Conservation (phyloP, 1,284 basidiomycete genomes). For the Rhodofomes roseus region DNA sequence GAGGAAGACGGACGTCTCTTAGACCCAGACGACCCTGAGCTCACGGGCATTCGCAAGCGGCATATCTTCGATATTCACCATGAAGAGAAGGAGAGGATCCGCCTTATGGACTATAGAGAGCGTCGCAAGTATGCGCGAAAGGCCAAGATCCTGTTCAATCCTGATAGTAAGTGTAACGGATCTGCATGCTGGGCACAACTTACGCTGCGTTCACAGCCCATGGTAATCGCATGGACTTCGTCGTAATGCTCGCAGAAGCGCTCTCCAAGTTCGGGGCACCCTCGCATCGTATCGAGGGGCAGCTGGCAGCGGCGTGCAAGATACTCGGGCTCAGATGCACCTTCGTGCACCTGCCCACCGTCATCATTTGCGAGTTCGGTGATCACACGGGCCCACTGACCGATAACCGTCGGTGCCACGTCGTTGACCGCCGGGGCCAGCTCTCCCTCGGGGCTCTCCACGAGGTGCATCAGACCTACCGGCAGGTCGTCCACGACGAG, state of each 20-base stretch:
- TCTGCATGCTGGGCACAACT: background rate
- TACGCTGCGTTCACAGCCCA: constrained; percentile 36
- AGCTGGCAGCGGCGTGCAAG: constrained; percentile 68
- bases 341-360: constrained; percentile 75
- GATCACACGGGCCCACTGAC: constrained; percentile 56
- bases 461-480: constrained; percentile 73
- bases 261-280: constrained; percentile 67
- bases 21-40: constrained; percentile 30
- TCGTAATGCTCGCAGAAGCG: constrained; percentile 58
- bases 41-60: constrained; percentile 28
- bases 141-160: constrained; percentile 66
- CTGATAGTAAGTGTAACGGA: constrained; percentile 46
- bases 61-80: constrained; percentile 57
- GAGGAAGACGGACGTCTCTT: background rate
- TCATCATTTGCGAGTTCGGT: constrained; percentile 81
- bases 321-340: constrained; percentile 82
- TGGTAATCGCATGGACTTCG: constrained; percentile 54
- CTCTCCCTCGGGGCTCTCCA: constrained; percentile 76
- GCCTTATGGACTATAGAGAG: constrained; percentile 60
- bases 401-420: constrained; percentile 77
- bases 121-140: constrained; percentile 60
- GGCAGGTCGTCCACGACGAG: constrained; percentile 80
- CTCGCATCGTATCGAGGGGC: constrained; percentile 69
- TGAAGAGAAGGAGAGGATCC: constrained; percentile 50
- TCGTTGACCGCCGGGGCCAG: constrained; percentile 69